phyloP scores from a whole-genome alignment of 805 yeast genomes.

The Candida ficus region DNA sequence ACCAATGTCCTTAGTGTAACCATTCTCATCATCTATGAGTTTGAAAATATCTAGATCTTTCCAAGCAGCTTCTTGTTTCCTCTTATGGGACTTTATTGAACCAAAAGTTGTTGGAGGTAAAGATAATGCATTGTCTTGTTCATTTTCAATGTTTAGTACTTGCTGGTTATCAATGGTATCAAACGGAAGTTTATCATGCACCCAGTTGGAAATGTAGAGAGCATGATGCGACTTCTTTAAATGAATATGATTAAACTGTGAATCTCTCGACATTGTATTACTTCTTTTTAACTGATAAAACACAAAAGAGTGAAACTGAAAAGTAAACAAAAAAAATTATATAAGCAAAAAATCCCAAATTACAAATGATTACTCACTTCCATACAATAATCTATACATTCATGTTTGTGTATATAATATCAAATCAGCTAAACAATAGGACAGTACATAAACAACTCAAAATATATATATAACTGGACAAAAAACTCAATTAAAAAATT shows the following conservation, averaged over 20 bases:
- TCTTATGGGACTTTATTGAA: slow-evolving; percentile 16
- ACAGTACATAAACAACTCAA: no score
- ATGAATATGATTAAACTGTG: slow-evolving; percentile 15
- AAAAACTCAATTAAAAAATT: no score
- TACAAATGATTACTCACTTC: no score
- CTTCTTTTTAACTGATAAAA: neutral
- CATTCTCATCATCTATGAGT: slow-evolving; percentile 20
- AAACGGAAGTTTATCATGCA: slow-evolving; percentile 23
- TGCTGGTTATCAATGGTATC: slow-evolving; percentile 23
- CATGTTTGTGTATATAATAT: no score
- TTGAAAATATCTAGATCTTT: slow-evolving; percentile 24
- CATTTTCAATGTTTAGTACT: slow-evolving; percentile 11
- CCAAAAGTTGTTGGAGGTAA: slow-evolving; percentile 23
- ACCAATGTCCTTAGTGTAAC: slow-evolving; percentile 4
- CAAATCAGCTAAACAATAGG: no score
- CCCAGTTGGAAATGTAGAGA: slow-evolving; percentile 30
- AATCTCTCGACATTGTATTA: slow-evolving; percentile 8
- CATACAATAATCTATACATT: no score
- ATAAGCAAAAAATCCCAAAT: neutral
- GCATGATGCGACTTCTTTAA: slow-evolving; percentile 25
- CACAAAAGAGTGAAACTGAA: neutral
- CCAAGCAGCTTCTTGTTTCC: slow-evolving; percentile 20
- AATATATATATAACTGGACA: no score
- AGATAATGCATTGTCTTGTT: slow-evolving; percentile 8
- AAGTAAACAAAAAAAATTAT: neutral